Evolutionary conservation across 495 filamentous ascomycete genomes (phyloP), one percentile per base, ranked within the genome.

Genomic region (Paragyromitra xinjiangensis): DNA sequence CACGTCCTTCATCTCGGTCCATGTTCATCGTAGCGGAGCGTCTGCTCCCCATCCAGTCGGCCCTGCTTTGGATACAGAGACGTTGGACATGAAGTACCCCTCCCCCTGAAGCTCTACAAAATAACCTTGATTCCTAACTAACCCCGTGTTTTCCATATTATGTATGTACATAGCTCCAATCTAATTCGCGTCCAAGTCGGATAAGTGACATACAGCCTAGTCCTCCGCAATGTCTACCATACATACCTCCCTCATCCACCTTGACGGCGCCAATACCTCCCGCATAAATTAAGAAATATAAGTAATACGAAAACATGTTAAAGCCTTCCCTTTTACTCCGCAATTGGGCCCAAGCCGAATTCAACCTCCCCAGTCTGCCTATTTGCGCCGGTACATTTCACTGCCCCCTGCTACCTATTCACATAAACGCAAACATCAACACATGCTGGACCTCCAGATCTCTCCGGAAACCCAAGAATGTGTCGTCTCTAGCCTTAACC

Each of bases 1-100:
- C 73, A 71, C 73, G 66, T 66, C 74, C 74, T 77, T 77, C 74
- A 73, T 73, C 74, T 71, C 74, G 74, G 74, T 48, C 39, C 26
- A 22, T n/a, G 16, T 51, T n/a, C n/a, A 51, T 51, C 19, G n/a
- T 48, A 19, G 48, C 48, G 48, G 48, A n/a, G 16, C 12, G 5
- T 0, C 48, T n/a, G 48, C 19, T 53, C 66, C 66, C 67, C 24
- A 29, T 70, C 26, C 29, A 34, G 29, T 3, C 29, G 29, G 29
- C 29, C 29, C 29, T 34, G 29, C 29, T 3, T 34, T 34, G 29
- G 29, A 51, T 67, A 26, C 50, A 24, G 53, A 22, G 53, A 51
- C 51, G 2, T 34, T 34, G 29, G 29, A 34, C 29, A 34, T 34
- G 29, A 34, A 29, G 29, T 34, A 71, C 11, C 58, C 19, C 19